These are phyloP conservation scores for Penicillium occitanis DNA, from an alignment of 2,329 filamentous ascomycete genomes.

Conservation along the genomic window DNA sequence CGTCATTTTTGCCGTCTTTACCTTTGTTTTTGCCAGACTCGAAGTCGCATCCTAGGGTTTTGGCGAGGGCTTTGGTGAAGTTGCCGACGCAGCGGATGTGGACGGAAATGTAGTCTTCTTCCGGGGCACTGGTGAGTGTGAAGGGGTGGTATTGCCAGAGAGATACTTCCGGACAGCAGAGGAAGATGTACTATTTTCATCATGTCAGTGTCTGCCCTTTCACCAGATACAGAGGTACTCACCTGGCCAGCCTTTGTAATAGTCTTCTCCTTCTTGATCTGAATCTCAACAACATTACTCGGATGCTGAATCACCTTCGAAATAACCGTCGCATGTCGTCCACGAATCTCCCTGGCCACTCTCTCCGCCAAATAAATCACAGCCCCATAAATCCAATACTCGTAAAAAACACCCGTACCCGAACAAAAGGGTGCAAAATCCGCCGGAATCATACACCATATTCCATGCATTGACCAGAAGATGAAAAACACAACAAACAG, in stretches of 20 bases:
- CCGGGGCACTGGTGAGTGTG: constrained; percentile 79
- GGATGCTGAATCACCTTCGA: constrained; percentile 88
- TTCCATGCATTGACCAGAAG: constrained; percentile 87
- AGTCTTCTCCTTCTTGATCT: constrained; percentile 87
- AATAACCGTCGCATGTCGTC: constrained; percentile 79
- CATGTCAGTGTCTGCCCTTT: background rate
- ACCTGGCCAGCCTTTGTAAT: constrained; percentile 74
- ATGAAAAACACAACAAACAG: constrained; percentile 86
- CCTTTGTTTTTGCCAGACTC: constrained; percentile 44
- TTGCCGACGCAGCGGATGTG: constrained; percentile 81
- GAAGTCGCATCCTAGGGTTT: constrained; percentile 73
- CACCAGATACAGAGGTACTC: constrained; percentile 13
- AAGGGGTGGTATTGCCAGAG: constrained; percentile 89
- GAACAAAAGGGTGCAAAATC: constrained; percentile 71
- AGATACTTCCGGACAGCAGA: constrained; percentile 82
- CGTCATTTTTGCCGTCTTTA: constrained; percentile 36
- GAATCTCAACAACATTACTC: constrained; percentile 84
- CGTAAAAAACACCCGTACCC: constrained; percentile 79
- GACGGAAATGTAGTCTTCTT: constrained; percentile 87
- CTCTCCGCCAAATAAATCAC: constrained; percentile 79
- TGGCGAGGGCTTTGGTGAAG: constrained; percentile 70
- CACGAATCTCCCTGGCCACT: constrained; percentile 73
- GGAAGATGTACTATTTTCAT: constrained; percentile 68
- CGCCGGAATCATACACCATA: constrained; percentile 87
- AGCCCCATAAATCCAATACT: constrained; percentile 85